Evolutionary conservation across 2,329 filamentous ascomycete genomes (phyloP), one percentile per base, ranked within the genome.

Genomic region (Aurifilum marmelostoma): DNA sequence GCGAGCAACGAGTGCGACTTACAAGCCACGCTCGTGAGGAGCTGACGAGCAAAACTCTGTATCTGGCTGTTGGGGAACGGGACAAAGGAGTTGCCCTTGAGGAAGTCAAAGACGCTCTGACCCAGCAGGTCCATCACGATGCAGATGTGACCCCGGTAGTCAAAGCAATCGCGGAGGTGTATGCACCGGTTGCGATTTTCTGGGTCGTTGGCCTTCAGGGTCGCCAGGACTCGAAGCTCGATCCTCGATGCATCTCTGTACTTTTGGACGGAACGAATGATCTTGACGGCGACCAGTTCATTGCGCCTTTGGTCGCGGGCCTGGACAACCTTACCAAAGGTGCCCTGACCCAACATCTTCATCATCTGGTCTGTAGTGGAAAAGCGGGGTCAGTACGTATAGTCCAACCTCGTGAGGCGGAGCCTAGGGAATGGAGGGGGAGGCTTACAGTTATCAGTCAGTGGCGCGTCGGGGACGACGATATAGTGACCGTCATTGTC

Each of bases 41-140:
- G 84, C 78, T 99, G 96, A 63, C 95, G 89, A 62, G 96, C 96
- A 84, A 99, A 98, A 78, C 89, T 95, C 79, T 98, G 96, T 69
- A 99, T 99, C 80, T 99, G 96, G 73, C 94, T 97, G 84, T 97
- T 98, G 16, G 96, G 96, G 76, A 99, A 99, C 0, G 96, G 96
- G 24, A 97, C 94, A 77, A 99, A 99, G 73, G 89, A 88, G 77
- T 98, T 98, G 76, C 91, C 90, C 83, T 99, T 99, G 62, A 99
- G 85, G 75, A 99, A 99, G 81, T 99, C 96, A 78, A 99, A 99
- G 65, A 99, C 95, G 75, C 95, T 98, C 77, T 97, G 95, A 62
- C 95, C 95, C 41, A 98, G 87, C 3, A 91, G 80, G 73, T 91
- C 88, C 88, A 89, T 91, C 67, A 91, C 88, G 70, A 91, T 91